Conservation (phyloP, 352 stramenopile genomes). For the Blastocystis sp. region DNA sequence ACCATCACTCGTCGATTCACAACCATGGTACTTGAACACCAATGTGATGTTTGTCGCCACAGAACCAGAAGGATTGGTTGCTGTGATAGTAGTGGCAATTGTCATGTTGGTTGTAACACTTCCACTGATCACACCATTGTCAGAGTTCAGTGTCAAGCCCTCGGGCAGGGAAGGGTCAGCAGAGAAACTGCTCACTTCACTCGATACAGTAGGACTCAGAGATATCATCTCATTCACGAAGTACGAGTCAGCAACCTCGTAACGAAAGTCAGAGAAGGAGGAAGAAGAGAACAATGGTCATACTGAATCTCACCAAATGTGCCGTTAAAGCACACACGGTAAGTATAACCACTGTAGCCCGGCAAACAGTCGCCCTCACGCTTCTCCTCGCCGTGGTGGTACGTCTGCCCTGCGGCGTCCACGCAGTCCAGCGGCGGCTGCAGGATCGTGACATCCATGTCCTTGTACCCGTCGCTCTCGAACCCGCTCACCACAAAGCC, state of each 20-base stretch:
- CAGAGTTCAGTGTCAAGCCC: neutral
- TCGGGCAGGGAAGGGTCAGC: neutral
- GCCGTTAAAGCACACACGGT: slow-evolving; percentile 20
- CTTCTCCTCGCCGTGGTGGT: neutral
- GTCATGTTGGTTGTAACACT: neutral
- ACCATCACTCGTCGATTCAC: neutral
- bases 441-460: slow-evolving; percentile 9
- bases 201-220: neutral
- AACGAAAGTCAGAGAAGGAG: neutral
- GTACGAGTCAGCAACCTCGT: neutral
- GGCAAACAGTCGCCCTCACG: neutral
- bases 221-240: neutral
- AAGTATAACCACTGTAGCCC: neutral
- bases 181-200: neutral
- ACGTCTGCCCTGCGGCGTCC: neutral
- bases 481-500: neutral
- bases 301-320: neutral
- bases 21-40: slow-evolving; percentile 19
- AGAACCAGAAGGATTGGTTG: neutral
- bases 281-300: neutral
- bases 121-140: slow-evolving; percentile 8
- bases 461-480: neutral
- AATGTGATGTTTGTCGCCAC: neutral
- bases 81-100: neutral
- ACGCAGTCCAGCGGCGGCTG: neutral